Conservation (phyloP, 768 basidiomycete genomes). For the Candolleomyces aberdarensis region DNA sequence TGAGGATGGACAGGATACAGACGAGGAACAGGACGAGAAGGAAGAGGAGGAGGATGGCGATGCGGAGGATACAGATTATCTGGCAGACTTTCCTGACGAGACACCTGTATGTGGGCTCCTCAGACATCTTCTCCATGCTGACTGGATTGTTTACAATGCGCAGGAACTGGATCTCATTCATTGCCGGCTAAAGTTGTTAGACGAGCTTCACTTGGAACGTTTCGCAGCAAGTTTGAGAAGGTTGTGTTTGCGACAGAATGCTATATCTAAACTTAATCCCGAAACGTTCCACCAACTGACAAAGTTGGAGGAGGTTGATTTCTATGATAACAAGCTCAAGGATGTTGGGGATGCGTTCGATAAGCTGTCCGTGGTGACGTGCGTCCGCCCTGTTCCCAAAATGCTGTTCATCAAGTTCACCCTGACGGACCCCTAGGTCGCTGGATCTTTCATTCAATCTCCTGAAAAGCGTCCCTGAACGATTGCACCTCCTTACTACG, state of each 20-base stretch:
- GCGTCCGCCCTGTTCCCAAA: slow-evolving; percentile 20
- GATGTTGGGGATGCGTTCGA: slow-evolving; percentile 64
- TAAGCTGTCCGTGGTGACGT: slow-evolving; percentile 54
- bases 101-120: slow-evolving; percentile 58
- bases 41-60: slow-evolving; percentile 37
- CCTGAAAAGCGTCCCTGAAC: slow-evolving; percentile 65
- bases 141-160: slow-evolving; percentile 2
- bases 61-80: slow-evolving; percentile 60
- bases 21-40: slow-evolving; percentile 43
- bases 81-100: slow-evolving; percentile 80
- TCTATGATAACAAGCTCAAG: slow-evolving; percentile 96
- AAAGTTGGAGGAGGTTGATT: slow-evolving; percentile 83
- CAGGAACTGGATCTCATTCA: slow-evolving; percentile 90
- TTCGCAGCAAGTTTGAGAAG: slow-evolving; percentile 68
- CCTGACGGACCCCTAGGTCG: slow-evolving; percentile 40
- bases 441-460: slow-evolving; percentile 97
- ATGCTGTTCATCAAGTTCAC: slow-evolving; percentile 2
- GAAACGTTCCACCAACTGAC: slow-evolving; percentile 63
- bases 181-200: slow-evolving; percentile 66
- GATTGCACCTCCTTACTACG: slow-evolving; percentile 51
- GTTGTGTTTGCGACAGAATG: slow-evolving; percentile 86
- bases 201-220: slow-evolving; percentile 64
- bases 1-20: neutral
- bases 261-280: slow-evolving; percentile 68
- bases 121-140: slow-evolving; percentile 6